These are phyloP conservation scores for Aspergillus neotritici DNA, from an alignment of 2,329 filamentous ascomycete species.

Conservation along the genomic window DNA sequence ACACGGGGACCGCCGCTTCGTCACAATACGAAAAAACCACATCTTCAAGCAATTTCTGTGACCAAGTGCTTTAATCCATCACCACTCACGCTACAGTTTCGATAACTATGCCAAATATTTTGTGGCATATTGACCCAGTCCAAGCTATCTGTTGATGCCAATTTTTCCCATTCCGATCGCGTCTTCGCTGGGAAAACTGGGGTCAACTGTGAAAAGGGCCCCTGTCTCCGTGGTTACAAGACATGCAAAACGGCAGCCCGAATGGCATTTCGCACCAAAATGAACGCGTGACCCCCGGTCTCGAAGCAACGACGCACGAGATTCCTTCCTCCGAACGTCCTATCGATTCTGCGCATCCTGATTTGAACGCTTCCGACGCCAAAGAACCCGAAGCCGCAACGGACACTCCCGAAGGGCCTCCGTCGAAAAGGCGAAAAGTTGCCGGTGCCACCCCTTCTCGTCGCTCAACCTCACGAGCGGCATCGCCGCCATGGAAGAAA, in stretches of 20 bases:
- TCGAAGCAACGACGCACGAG: conserved; percentile 19
- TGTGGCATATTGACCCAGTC: conserved; percentile 27
- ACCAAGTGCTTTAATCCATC: conserved; percentile 26
- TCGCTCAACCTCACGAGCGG: conserved; percentile 36
- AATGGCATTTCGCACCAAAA: conserved; percentile 38
- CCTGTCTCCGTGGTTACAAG: conserved; percentile 39
- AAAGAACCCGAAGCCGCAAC: conserved; percentile 25
- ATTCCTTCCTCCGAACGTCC: conserved; percentile 16
- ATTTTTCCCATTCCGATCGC: conserved; percentile 29
- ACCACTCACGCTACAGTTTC: conserved; percentile 36
- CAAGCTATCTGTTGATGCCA: conserved; percentile 38
- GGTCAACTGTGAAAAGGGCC: conserved; percentile 38
- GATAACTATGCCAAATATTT: conserved; percentile 43
- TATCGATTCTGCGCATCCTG: conserved; percentile 18
- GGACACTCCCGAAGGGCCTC: conserved; percentile 34
- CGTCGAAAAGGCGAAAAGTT: conserved; percentile 43
- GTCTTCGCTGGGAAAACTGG: conserved; percentile 43
- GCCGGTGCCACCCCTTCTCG: conserved; percentile 30
- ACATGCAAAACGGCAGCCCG: conserved; percentile 44
- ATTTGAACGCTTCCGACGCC: conserved; percentile 23
- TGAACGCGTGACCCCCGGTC: conserved; percentile 33
- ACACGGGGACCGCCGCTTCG: conserved; percentile 19
- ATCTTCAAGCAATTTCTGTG: conserved; percentile 32
- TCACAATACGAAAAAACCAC: conserved; percentile 38
- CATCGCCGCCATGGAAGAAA: conserved; percentile 90